These are phyloP conservation scores for Choricystis sp. DNA, from an alignment of 139 green algal genomes.

Conservation along the genomic window DNA sequence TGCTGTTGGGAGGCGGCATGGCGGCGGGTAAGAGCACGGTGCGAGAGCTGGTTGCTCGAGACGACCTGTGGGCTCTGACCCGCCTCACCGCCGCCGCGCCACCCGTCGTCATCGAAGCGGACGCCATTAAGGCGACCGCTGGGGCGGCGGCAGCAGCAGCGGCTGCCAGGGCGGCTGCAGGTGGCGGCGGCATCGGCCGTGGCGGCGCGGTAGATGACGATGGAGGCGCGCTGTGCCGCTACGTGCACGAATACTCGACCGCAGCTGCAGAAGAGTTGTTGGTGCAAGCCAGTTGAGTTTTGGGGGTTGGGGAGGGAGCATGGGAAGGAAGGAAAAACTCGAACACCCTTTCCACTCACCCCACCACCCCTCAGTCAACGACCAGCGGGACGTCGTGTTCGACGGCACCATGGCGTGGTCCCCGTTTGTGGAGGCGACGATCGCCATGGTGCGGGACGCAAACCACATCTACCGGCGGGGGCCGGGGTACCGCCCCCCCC, in stretches of 20 bases:
- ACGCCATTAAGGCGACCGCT: slow-evolving; percentile 27
- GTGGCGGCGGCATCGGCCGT: background rate
- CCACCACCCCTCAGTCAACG: too few species aligned
- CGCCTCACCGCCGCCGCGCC: background rate
- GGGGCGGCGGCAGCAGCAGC: background rate
- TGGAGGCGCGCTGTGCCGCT: slow-evolving; percentile 3
- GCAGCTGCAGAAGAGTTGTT: slow-evolving; percentile 19
- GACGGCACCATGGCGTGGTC: slow-evolving; percentile 33
- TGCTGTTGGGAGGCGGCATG: slow-evolving; percentile 36
- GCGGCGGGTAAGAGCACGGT: slow-evolving; percentile 36
- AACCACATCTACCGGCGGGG: slow-evolving; percentile 21
- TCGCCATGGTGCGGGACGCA: slow-evolving; percentile 32
- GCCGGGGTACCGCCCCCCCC: slow-evolving; percentile 19
- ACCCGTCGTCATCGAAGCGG: slow-evolving; percentile 29
- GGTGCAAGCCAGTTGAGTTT: slow-evolving; percentile 9
- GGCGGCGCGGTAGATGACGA: background rate
- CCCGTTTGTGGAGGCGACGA: slow-evolving; percentile 32
- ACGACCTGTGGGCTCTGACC: slow-evolving; percentile 26
- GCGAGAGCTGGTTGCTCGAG: slow-evolving; percentile 25
- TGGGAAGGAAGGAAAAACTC: too few species aligned
- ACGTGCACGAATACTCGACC: slow-evolving; percentile 35
- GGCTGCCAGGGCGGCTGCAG: slow-evolving; percentile 1
- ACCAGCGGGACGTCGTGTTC: slow-evolving; percentile 26
- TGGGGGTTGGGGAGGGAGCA: too few species aligned
- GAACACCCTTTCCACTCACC: too few species aligned